phyloP scores from a whole-genome alignment of 2,329 filamentous ascomycete genomes.

The Geosmithia flava region DNA sequence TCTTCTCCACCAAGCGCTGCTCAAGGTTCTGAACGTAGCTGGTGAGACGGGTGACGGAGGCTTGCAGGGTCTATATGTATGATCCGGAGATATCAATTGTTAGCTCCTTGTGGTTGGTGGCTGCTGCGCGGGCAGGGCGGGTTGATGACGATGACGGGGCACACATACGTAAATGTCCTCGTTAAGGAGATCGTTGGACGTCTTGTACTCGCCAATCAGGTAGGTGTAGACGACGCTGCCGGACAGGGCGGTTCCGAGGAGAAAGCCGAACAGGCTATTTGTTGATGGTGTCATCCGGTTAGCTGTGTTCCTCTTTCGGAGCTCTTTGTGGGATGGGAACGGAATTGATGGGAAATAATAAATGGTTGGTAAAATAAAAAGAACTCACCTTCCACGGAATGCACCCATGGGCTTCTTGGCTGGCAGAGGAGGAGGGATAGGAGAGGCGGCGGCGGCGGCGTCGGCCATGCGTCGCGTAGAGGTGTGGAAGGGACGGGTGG shows the following conservation, averaged over 20 bases:
- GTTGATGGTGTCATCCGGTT: background rate
- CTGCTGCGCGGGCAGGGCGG: background rate
- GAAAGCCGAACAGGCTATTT: conserved; percentile 82
- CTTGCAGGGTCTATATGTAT: conserved; percentile 74
- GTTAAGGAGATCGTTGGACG: conserved; percentile 83
- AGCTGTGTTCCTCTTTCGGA: background rate
- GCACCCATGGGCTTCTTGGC: conserved; percentile 46
- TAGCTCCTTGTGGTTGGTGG: background rate
- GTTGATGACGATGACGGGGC: no score
- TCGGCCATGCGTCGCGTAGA: conserved; percentile 32
- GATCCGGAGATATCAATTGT: background rate
- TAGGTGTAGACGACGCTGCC: conserved; percentile 84
- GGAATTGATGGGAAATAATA: background rate
- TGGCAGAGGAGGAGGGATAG: conserved; percentile 34
- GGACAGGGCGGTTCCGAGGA: conserved; percentile 69
- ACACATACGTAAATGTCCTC: conserved; percentile 95
- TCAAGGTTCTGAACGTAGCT: conserved; percentile 74
- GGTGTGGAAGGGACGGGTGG: conserved; percentile 33
- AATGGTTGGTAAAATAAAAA: no score
- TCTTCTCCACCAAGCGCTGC: conserved; percentile 64
- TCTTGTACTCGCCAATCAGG: conserved; percentile 83
- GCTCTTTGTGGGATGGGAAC: background rate
- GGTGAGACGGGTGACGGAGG: conserved; percentile 75
- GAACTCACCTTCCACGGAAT: conserved; percentile 46
- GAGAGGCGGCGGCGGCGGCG: conserved; percentile 22